Percentiles rank a stretch among this genome's conserved stretches.
Evolutionary conservation across 2,329 filamentous ascomycete genomes (phyloP).

Genomic region (Pochonia chlamydosporia): DNA sequence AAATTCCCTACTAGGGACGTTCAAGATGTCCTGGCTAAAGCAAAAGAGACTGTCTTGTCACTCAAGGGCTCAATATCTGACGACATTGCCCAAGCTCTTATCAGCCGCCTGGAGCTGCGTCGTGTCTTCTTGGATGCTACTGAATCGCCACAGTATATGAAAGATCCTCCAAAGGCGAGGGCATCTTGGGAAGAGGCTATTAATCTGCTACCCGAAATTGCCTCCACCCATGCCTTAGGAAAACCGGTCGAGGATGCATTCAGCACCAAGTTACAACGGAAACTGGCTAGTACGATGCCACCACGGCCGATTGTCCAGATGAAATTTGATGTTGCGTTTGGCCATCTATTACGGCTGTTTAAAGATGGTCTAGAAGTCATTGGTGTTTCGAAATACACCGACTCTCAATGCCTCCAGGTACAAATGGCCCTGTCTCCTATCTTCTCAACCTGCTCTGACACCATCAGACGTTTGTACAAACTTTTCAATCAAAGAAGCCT

Average conservation of each 20-base stretch:
- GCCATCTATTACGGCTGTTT: slow-evolving; percentile 64
- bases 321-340: slow-evolving; percentile 64
- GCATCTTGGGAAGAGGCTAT: slow-evolving; percentile 47
- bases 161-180: slow-evolving; percentile 39
- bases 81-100: slow-evolving; percentile 50
- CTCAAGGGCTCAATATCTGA: slow-evolving; percentile 30
- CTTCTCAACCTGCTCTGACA: background rate
- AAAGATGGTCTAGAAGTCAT: slow-evolving; percentile 65
- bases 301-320: slow-evolving; percentile 83
- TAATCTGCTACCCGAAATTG: slow-evolving; percentile 47
- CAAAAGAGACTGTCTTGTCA: slow-evolving; percentile 44
- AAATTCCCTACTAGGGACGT: slow-evolving; percentile 54
- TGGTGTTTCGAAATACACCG: slow-evolving; percentile 60
- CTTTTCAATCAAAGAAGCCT: slow-evolving; percentile 72
- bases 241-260: slow-evolving; percentile 71
- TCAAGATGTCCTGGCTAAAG: slow-evolving; percentile 46
- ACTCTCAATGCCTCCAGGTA: slow-evolving; percentile 66
- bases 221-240: slow-evolving; percentile 55
- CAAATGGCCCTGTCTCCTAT: slow-evolving; percentile 17
- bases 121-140: slow-evolving; percentile 53
- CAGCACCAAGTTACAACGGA: slow-evolving; percentile 84
- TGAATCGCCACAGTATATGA: slow-evolving; percentile 40
- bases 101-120: slow-evolving; percentile 60
- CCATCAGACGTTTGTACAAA: slow-evolving; percentile 61
- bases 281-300: slow-evolving; percentile 86